Conservation (phyloP, 148 eudicot species). For the Drosera capensis region DNA sequence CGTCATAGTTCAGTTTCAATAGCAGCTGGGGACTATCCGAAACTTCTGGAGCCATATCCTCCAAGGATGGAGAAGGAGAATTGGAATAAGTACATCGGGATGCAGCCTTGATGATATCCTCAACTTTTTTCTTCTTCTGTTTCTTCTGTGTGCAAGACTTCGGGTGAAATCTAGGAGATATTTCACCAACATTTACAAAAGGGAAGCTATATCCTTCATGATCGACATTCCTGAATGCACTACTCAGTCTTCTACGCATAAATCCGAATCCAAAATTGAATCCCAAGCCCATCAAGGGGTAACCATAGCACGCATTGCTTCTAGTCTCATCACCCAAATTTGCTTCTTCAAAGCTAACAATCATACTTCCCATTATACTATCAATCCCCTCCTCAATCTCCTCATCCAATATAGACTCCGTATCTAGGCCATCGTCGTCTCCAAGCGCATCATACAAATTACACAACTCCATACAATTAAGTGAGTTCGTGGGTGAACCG, state of each 20-base stretch:
- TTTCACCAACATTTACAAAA: neutral
- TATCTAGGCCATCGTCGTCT: neutral
- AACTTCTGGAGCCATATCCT: neutral
- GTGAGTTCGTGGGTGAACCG: neutral
- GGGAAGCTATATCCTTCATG: neutral
- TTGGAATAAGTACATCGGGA: neutral
- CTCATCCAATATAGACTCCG: neutral
- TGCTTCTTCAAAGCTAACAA: neutral
- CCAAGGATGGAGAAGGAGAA: neutral
- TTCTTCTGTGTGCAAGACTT: neutral
- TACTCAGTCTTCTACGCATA: neutral
- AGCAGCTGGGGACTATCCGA: neutral
- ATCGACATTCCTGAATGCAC: neutral
- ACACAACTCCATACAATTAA: neutral
- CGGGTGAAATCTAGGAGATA: neutral
- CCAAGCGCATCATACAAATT: neutral
- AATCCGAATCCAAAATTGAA: neutral
- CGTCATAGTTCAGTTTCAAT: constrained; percentile 27
- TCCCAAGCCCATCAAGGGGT: neutral
- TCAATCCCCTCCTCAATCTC: constrained; percentile 1
- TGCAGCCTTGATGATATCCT: neutral
- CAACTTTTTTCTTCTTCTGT: neutral
- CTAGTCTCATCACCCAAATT: neutral
- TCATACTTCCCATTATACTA: neutral
- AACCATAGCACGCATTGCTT: neutral